Evolutionary conservation across 768 basidiomycete species (phyloP).

Genomic region (Kwoniella sp.): DNA sequence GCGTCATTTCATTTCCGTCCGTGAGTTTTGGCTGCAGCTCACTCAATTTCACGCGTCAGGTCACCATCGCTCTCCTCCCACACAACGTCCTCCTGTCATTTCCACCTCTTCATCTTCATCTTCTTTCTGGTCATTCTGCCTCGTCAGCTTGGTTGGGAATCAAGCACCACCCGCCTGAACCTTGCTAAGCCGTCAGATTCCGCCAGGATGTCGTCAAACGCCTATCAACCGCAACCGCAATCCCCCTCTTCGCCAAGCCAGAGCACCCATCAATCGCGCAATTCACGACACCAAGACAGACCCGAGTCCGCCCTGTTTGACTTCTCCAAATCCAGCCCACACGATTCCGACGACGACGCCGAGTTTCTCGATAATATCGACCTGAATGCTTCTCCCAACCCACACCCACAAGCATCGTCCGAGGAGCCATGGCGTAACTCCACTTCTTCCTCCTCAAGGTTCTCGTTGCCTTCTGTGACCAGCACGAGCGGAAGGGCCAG

Average conservation of each 20-base stretch:
- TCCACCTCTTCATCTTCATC: background rate
- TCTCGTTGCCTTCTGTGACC: conserved; percentile 6
- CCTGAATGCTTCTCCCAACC: conserved; percentile 19
- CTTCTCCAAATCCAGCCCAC: conserved; percentile 8
- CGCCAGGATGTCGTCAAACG: background rate
- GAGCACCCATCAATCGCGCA: background rate
- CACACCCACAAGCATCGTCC: background rate
- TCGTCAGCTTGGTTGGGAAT: too few species aligned
- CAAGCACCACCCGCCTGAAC: background rate
- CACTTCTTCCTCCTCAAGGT: conserved; percentile 10
- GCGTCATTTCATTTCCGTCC: background rate
- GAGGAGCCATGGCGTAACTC: conserved; percentile 16
- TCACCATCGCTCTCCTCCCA: background rate
- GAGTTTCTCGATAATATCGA: conserved; percentile 17
- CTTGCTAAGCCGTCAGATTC: background rate
- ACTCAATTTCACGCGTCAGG: conserved; percentile 3
- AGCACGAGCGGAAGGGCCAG: background rate
- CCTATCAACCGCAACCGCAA: background rate
- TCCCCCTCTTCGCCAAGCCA: background rate
- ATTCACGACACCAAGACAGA: conserved; percentile 3
- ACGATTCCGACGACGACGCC: background rate
- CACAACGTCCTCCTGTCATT: background rate
- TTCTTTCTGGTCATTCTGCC: too few species aligned
- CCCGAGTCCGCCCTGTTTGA: conserved; percentile 11
- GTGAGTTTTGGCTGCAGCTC: background rate